phyloP scores from a whole-genome alignment of 306 rosid species.

The Luffa acutangula region DNA sequence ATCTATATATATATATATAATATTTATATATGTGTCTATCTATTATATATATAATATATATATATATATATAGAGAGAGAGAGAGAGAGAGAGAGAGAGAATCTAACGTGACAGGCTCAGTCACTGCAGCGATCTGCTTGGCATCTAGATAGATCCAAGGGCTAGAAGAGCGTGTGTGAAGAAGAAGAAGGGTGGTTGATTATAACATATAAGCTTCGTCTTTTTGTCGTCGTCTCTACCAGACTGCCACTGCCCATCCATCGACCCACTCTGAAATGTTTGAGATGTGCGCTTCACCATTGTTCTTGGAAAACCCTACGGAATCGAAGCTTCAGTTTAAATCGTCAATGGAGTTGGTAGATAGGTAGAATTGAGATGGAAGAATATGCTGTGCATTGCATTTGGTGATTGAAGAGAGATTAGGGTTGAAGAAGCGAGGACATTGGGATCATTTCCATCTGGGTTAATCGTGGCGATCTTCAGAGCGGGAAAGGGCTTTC shows the following conservation, averaged over 20 bases:
- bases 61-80: background rate
- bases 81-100: background rate
- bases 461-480: constrained; percentile 77
- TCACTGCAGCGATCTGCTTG: background rate
- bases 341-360: background rate
- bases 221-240: background rate
- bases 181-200: background rate
- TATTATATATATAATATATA: background rate
- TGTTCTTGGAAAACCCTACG: constrained; percentile 38
- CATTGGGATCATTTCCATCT: constrained; percentile 41
- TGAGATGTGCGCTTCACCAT: constrained; percentile 27
- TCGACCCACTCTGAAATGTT: background rate
- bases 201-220: background rate
- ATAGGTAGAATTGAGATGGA: background rate
- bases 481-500: constrained; percentile 79
- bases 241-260: background rate
- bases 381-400: background rate
- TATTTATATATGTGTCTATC: background rate
- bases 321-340: constrained; percentile 35
- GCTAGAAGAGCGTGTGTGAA: background rate
- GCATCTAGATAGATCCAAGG: constrained; percentile 7
- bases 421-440: constrained; percentile 64
- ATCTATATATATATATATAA: background rate
- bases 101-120: constrained; percentile 1
- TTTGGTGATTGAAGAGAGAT: constrained; percentile 48